A percentile compares a stretch with the other conserved stretches of the same genome.
These are phyloP conservation scores for Fusarium newnesense DNA, from an alignment of 2,329 filamentous ascomycete genomes.

Conservation along the genomic window DNA sequence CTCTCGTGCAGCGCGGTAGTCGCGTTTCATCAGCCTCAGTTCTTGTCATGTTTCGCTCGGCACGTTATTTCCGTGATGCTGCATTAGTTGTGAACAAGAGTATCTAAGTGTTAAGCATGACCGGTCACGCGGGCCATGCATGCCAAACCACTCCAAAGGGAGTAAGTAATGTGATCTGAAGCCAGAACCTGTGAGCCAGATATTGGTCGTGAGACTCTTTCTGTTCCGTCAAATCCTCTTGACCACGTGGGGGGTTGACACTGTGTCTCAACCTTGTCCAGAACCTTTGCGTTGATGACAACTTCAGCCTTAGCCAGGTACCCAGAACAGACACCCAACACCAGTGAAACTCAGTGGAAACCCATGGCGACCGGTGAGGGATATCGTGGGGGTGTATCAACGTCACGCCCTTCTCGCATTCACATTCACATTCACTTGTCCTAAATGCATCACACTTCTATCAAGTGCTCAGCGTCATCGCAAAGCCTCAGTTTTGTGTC, in stretches of 20 bases:
- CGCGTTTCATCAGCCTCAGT: slow-evolving; percentile 23
- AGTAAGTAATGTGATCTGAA: neutral
- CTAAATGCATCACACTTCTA: neutral
- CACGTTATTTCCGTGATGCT: slow-evolving; percentile 30
- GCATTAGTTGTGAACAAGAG: slow-evolving; percentile 8
- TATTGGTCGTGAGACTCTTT: neutral
- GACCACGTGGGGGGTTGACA: neutral
- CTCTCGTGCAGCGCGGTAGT: neutral
- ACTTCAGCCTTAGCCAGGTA: neutral
- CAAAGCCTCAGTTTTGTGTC: slow-evolving; percentile 5
- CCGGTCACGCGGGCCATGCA: neutral
- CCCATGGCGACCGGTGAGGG: neutral
- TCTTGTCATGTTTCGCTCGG: slow-evolving; percentile 19
- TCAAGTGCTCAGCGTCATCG: neutral
- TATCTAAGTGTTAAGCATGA: neutral
- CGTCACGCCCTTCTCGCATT: neutral
- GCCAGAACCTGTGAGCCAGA: neutral
- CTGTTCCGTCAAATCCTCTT: neutral
- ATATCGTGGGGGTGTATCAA: neutral
- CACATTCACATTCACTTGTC: neutral
- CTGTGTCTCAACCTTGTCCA: neutral
- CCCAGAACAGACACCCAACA: neutral
- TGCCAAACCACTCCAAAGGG: neutral
- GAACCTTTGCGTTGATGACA: neutral
- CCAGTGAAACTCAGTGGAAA: neutral